Evolutionary conservation across 2,329 filamentous ascomycete species (phyloP), one percentile per base, ranked within the genome.

Genomic region (Penicillium sp.): DNA sequence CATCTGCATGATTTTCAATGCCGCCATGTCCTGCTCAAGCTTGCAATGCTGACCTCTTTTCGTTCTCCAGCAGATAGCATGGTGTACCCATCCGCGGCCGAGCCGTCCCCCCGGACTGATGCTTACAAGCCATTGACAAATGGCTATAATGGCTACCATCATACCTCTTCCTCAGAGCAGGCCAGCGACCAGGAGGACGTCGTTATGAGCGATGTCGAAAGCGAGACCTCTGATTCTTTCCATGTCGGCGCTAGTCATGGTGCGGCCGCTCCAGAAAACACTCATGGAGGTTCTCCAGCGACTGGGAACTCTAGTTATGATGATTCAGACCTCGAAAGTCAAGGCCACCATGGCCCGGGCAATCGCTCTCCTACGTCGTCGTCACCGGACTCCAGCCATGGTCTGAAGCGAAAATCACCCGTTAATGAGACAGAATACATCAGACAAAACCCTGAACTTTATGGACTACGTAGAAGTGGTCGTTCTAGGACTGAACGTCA

Each of bases 381-480:
- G 78, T 81, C 66, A 89, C 87, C 62, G 84, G 84, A 87, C 65
- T 89, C 87, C 45, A 82, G 81, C 61, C 82, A 85, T 68, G 83
- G 82, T 50, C 74, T 81, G 60, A 96, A 96, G 80, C 88, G 91
- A 63, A 85, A 74, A 88, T 90, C 76, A 74, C 80, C 68, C 70
- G 74, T 83, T 38, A 85, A 87, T 52, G 89, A 94, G 65, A 88
- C 94, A 58, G 87, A 91, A 47, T 92, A 86, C 68, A 96, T 97
- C 65, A 83, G 87, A 66, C 89, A 90, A 68, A 96, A 99, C 67
- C 94, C 94, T 46, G 91, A 96, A 75, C 80, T 99, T 8, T 99
- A 97, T 77, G 94, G 94, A 48, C 81, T 99, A 64, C 86, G 94
- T 65, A 85, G 94, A 77, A 99, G 94, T 78, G 92, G 81, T 69